Evolutionary conservation across 140 eudicot species (phyloP), one percentile per base, ranked within the genome.

Genomic region (Oenanthe javanica): DNA sequence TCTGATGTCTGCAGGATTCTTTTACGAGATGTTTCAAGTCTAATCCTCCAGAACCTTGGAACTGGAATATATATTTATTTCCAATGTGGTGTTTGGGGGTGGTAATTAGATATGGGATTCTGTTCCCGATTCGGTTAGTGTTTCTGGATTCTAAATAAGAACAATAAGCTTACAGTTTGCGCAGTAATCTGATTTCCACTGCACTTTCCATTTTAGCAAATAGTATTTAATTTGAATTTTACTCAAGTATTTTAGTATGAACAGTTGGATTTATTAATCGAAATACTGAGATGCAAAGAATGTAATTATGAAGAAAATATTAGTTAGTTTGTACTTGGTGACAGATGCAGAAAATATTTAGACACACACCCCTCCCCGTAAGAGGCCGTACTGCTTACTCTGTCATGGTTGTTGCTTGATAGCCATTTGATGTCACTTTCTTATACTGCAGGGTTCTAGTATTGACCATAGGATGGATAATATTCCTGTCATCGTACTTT

Each of bases 11-110:
- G 54, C 97, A 94, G 98, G 98, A 94, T 64, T 90, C 98, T 49
- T 94, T 94, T 86, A 94, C 98, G 0, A 88, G 98, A 72, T 94
- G 97, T 84, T 94, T 94, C 88, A 94, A 92, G 88, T 94, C 96
- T 8, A 92, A 82, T 89, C 91, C 97, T 77, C 97, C 96, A 59
- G 97, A 94, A 84, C 97, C 97, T 3, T 92, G 98, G 96, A 94
- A 92, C 82, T 94, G 98, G 98, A 94, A 94, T 77, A 75, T 92
- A 38, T 94, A 94, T 83, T 86, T 94, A 74, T 94, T 94, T 84
- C 98, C 98, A 5, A 81, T 94, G 83, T 94, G 97, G 98, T 94
- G 98, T 70, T 83, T 90, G 83, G 98, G 98, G 75, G 96, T 94
- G 75, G 84, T 92, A 15, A 91, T 94, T 46, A 86, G 98, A 92